A percentile compares a stretch with the other conserved stretches of the same genome.
These are phyloP conservation scores for Hymenoscyphus linearis DNA, from an alignment of 2,329 filamentous ascomycete species.

Conservation along the genomic window DNA sequence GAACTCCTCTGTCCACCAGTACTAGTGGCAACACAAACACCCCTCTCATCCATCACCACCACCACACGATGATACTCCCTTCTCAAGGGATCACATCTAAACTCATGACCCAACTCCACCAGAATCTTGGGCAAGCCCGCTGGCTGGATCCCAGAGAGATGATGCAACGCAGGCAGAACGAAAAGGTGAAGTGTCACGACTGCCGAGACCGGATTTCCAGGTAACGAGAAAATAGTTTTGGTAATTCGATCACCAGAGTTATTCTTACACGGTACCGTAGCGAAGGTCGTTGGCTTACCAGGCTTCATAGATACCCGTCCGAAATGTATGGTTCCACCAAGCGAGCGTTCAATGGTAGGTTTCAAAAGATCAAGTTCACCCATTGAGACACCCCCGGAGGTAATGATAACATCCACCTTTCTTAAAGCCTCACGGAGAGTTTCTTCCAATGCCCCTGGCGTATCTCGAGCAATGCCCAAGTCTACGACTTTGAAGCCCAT, in stretches of 20 bases:
- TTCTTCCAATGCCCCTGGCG: conserved; percentile 68
- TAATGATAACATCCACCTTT: conserved; percentile 76
- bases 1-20: conserved; percentile 90
- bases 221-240: conserved; percentile 81
- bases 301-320: conserved; percentile 97
- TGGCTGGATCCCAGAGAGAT: conserved; percentile 62
- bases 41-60: conserved; percentile 61
- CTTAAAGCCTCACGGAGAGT: conserved; percentile 70
- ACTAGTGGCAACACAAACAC: conserved; percentile 66
- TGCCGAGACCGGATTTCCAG: conserved; percentile 89
- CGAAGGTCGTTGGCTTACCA: conserved; percentile 95
- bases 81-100: conserved; percentile 67
- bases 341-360: conserved; percentile 83
- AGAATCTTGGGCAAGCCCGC: conserved; percentile 67
- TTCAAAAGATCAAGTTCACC: conserved; percentile 95
- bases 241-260: conserved; percentile 51
- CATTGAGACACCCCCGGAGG: conserved; percentile 94
- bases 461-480: conserved; percentile 77
- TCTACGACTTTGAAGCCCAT: conserved; percentile 80
- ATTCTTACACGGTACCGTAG: conserved; percentile 69
- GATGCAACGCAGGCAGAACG: conserved; percentile 80
- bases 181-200: conserved; percentile 93
- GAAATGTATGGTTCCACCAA: conserved; percentile 93
- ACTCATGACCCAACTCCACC: conserved; percentile 66
- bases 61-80: conserved; percentile 88